Base-by-base conservation (phyloP, 2,329 filamentous ascomycete genomes). In the Claviceps sorghi region DNA sequence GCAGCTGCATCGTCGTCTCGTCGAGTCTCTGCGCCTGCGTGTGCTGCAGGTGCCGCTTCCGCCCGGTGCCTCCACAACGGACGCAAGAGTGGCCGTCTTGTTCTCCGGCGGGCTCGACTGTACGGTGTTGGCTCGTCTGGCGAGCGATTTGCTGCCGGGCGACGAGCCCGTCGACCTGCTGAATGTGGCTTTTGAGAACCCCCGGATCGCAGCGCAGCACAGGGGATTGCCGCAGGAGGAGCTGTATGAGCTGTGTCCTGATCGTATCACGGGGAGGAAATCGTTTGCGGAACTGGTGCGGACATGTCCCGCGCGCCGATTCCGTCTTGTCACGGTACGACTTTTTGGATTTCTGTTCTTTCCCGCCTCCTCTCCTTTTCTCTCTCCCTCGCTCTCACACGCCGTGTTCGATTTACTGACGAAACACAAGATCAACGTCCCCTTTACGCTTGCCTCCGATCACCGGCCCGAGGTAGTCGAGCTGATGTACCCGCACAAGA, bases 171-270 rank as follows among this genome's bases (percentile, higher is more conserved):
- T 98, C 55, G 93, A 97, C 62, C 74, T 98, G 9, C 76, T 98
- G 57, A 98, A 98, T 58, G 91, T 98, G 46, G 93, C 91, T 0
- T 98, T 98, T 61, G 88, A 98, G 66, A 98, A 98, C 58, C 91
- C 90, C 0, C 78, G 87, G 34, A 79, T 83, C 57, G 82, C 76
- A 54, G 81, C 74, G 3, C 74, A 79, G 44, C 68, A 78, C 13
- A 71, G 71, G 21, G 55, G 54, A 7, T 53, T 60, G 3, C 61
- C 63, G 0, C 53, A 62, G 54, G 57, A 63, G 3, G 64, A 65
- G 54, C 65, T 82, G 0, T 97, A 87, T 61, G 89, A 95, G 67
- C 74, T 79, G 26, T 98, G 93, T 58, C 93, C 93, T 0, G 93
- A 98, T 67, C 83, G 94, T 52, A 75, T 88, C 45, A 98, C 93